Percentiles rank a stretch among this genome's conserved stretches.
Evolutionary conservation across 192 early-diverging fungal species (phyloP).

Genomic region (Coemansia sp.): DNA sequence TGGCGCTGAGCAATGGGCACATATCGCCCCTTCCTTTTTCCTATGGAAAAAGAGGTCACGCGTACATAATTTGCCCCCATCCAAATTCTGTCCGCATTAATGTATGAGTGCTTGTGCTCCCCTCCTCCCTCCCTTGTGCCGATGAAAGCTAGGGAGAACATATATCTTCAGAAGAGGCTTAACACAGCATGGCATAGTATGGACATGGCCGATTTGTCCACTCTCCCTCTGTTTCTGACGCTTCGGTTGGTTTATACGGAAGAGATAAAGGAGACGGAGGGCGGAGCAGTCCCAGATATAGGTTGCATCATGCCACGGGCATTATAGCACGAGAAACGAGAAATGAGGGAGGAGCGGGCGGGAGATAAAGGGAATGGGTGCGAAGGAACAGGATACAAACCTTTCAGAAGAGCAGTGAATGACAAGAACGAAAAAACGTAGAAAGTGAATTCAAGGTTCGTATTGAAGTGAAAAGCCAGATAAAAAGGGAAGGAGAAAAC

Average conservation of each 20-base stretch:
- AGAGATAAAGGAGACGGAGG: background rate
- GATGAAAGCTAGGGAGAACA: too few relatives aligned
- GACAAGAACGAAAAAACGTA: background rate
- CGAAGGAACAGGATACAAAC: background rate
- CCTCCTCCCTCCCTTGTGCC: too few relatives aligned
- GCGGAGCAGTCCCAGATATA: too few relatives aligned
- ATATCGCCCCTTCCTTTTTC: background rate
- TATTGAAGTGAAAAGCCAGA: background rate
- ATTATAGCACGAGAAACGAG: too few relatives aligned
- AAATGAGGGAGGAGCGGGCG: background rate
- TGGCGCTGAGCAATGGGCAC: background rate
- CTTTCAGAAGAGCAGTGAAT: background rate
- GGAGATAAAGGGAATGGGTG: background rate
- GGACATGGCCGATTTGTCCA: too few relatives aligned
- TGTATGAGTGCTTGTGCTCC: slow-evolving; percentile 5
- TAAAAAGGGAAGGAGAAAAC: slow-evolving; percentile 9
- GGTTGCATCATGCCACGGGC: too few relatives aligned
- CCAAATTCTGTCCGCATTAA: slow-evolving; percentile 14
- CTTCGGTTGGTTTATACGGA: too few relatives aligned
- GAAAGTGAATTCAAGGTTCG: slow-evolving; percentile 4
- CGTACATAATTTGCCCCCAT: slow-evolving; percentile 10
- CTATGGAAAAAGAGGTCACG: slow-evolving; percentile 7
- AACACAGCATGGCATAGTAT: background rate
- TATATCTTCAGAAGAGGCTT: too few relatives aligned
- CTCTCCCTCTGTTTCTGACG: too few relatives aligned